Percentiles rank a stretch among this genome's conserved stretches.
These are phyloP conservation scores for Cinnamomum chago DNA, from an alignment of 164 flowering plant genomes.

Conservation along the genomic window DNA sequence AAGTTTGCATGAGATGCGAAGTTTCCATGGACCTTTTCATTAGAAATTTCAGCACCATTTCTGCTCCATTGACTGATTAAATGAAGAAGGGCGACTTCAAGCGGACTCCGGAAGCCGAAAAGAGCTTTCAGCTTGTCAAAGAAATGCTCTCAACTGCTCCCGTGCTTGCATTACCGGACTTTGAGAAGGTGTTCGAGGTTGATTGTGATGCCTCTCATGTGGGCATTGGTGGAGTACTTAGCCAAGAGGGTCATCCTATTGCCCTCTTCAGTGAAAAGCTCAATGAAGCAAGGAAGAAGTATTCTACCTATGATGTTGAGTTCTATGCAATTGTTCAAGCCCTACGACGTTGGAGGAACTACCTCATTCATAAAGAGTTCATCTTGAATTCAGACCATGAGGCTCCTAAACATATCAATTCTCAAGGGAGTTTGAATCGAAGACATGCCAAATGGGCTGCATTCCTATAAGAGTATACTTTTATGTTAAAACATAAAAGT, in stretches of 20 bases:
- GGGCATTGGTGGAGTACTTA: not conserved
- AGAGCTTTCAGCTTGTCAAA: not conserved
- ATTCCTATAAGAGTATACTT: too few relatives aligned
- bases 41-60: conserved; percentile 7
- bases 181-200: not conserved
- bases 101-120: not conserved
- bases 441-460: too few relatives aligned
- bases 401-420: too few relatives aligned
- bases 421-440: too few relatives aligned
- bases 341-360: not conserved
- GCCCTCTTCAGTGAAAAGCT: not conserved
- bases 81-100: not conserved
- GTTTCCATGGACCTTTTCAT: conserved; percentile 16
- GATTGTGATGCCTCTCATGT: not conserved
- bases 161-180: not conserved
- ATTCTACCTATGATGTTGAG: too few relatives aligned
- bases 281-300: not conserved
- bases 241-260: not conserved
- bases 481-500: too few relatives aligned
- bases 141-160: not conserved
- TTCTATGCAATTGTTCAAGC: too few relatives aligned
- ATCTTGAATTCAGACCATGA: too few relatives aligned
- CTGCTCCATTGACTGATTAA: not conserved
- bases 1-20: not conserved
- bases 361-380: not conserved